A percentile compares a stretch with the other conserved stretches of the same genome.
Evolutionary conservation across 495 filamentous ascomycete species (phyloP).

Genomic region (Recurvomyces mirabilis): DNA sequence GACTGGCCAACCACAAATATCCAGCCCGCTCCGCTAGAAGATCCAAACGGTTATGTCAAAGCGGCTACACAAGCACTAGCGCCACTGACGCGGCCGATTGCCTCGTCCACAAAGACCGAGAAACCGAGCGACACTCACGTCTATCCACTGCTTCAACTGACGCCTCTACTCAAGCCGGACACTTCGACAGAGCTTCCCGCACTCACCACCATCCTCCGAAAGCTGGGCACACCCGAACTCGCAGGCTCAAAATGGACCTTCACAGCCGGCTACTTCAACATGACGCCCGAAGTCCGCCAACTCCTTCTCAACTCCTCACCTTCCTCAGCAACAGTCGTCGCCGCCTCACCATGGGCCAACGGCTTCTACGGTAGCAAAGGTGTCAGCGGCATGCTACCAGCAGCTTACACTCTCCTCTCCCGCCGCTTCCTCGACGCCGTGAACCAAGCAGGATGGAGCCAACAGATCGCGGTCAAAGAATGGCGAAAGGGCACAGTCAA

Average conservation of each 20-base stretch:
- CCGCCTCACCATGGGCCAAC: slow-evolving; percentile 89
- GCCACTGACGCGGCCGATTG: slow-evolving; percentile 48
- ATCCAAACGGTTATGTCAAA: slow-evolving; percentile 56
- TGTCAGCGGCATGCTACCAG: slow-evolving; percentile 77
- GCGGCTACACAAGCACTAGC: slow-evolving; percentile 53
- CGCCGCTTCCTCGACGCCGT: slow-evolving; percentile 68
- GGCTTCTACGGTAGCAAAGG: slow-evolving; percentile 88
- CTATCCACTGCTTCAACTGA: slow-evolving; percentile 78
- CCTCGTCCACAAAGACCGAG: slow-evolving; percentile 26
- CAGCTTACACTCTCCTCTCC: slow-evolving; percentile 80
- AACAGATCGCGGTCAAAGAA: slow-evolving; percentile 63
- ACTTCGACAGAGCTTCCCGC: slow-evolving; percentile 81
- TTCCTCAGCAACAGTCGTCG: slow-evolving; percentile 65
- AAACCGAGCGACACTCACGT: slow-evolving; percentile 52
- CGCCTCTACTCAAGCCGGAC: slow-evolving; percentile 65
- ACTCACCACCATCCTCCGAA: slow-evolving; percentile 59
- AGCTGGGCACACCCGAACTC: slow-evolving; percentile 49
- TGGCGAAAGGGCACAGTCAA: slow-evolving; percentile 78
- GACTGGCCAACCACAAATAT: slow-evolving; percentile 70
- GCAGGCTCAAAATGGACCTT: slow-evolving; percentile 74
- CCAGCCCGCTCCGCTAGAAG: slow-evolving; percentile 56
- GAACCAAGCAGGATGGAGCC: slow-evolving; percentile 45
- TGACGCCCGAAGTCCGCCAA: slow-evolving; percentile 65
- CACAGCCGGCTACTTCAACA: slow-evolving; percentile 97
- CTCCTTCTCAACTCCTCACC: slow-evolving; percentile 63